Evolutionary conservation across 2,329 filamentous ascomycete species (phyloP), one percentile per base, ranked within the genome.

Genomic region (Phoma sp.): DNA sequence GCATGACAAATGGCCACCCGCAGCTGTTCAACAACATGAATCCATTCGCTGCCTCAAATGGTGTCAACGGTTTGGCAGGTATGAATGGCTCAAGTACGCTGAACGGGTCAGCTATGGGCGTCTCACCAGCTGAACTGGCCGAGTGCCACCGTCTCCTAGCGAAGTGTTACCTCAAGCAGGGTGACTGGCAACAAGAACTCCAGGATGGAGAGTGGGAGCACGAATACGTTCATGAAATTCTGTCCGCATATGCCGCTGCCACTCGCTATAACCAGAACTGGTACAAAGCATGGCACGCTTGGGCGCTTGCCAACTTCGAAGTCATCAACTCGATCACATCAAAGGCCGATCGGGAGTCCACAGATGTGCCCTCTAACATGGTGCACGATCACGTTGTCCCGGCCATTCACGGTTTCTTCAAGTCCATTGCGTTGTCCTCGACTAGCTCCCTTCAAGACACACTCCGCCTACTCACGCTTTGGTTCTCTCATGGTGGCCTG

Each of bases 201-300:
- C 90, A 96, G 72, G 89, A 90, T 69, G 90, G 92, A 46, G 89
- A 95, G 61, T 99, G 95, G 96, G 88, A 91, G 60, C 86, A 91
- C 59, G 89, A 91, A 7, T 88, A 91, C 61, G 91, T 96, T 4
- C 86, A 90, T 45, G 93, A 98, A 47, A 92, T 99, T 53, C 81
- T 99, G 20, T 84, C 86, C n/a, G 92, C 95, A 1, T 99, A 98
- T 74, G 87, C 88, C 15, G 89, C 93, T 54, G 96, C 96, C 1
- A 99, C 95, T 2, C 88, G 91, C 54, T 97, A 96, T 77, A 96
- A 99, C 72, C 89, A 92, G 28, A 87, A 89, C 57, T 99, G 93
- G 86, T 99, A 99, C 80, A 99, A 99, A 77, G 95, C 96, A 7
- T 99, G 95, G 95, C 95, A 99, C 76, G 91, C 95, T 0, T 99